A percentile compares a stretch with the other conserved stretches of the same genome.
Conservation (phyloP, 306 rosid genomes). For the Medicago truncatula region MtrunA17r5.0-ANR NC_053043.1:36169501-36170000, state of each 20-base stretch:
- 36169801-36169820: constrained; percentile 66
- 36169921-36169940: constrained; percentile 58
- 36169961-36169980: constrained; percentile 62
- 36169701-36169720: constrained; percentile 68
- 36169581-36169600: constrained; percentile 61
- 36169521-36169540: constrained; percentile 68
- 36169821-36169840: constrained; percentile 69
- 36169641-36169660: constrained; percentile 80
- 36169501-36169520: constrained; percentile 59
- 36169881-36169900: constrained; percentile 58
- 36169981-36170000: constrained; percentile 60
- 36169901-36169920: constrained; percentile 50
- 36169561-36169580: constrained; percentile 77
- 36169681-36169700: constrained; percentile 70
- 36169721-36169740: constrained; percentile 67
- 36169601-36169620: constrained; percentile 72
- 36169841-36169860: constrained; percentile 62
- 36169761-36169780: constrained; percentile 67
- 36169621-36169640: constrained; percentile 78
- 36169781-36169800: constrained; percentile 67
- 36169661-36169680: constrained; percentile 62
- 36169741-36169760: constrained; percentile 63
- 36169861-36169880: constrained; percentile 72
- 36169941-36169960: constrained; percentile 84
- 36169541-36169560: constrained; percentile 81